Conservation (phyloP, 768 basidiomycete genomes). For the Naganishia friedmannii region DNA sequence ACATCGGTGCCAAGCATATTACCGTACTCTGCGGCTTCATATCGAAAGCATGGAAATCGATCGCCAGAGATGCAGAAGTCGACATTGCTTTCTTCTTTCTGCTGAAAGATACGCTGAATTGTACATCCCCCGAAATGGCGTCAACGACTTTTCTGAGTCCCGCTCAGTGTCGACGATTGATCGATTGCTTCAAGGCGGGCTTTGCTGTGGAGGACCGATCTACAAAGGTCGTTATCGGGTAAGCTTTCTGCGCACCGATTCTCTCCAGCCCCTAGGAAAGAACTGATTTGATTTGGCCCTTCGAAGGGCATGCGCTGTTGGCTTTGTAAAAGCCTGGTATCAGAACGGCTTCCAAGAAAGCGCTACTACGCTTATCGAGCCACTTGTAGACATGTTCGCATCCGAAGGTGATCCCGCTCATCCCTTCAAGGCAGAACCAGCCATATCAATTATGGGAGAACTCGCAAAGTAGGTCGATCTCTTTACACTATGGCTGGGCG, state of each 20-base stretch:
- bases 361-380: constrained; percentile 2
- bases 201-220: neutral
- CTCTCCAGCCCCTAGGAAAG: neutral
- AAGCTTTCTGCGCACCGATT: neutral
- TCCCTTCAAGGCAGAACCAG: constrained; percentile 33
- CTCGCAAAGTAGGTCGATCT: constrained; percentile 30
- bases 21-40: constrained; percentile 2
- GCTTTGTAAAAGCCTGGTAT: constrained; percentile 20
- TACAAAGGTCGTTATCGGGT: constrained; percentile 6
- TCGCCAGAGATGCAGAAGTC: neutral
- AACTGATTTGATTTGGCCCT: neutral
- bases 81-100: constrained; percentile 9
- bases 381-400: constrained; percentile 14
- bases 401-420: neutral
- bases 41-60: neutral
- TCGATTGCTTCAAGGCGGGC: constrained; percentile 11
- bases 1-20: constrained; percentile 3
- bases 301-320: constrained; percentile 12
- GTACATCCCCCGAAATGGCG: neutral
- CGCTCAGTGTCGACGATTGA: constrained; percentile 3
- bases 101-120: neutral
- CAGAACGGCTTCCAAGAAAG: constrained; percentile 1
- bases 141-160: constrained; percentile 1
- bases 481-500: no score
- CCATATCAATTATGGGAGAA: constrained; percentile 36